These are phyloP conservation scores for Cercospora citrullina DNA, from an alignment of 2,329 filamentous ascomycete species.

Conservation along the genomic window DNA sequence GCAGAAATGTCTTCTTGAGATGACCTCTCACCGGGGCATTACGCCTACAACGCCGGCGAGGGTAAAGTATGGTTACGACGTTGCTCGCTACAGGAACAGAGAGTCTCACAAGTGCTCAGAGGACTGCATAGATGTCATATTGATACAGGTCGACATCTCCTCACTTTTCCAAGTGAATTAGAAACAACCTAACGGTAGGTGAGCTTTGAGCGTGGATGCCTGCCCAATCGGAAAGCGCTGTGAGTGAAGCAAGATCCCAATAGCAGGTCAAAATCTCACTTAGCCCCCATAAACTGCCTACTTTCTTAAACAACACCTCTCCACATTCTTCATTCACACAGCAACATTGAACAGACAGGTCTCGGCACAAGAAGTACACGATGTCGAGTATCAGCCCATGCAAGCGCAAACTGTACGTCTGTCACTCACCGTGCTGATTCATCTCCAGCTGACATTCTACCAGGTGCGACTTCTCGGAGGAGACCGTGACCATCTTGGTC, in stretches of 20 bases:
- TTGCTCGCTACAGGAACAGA: not conserved
- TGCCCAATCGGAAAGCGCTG: not conserved
- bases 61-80: not conserved
- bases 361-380: not conserved
- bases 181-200: not conserved
- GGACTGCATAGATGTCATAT: not conserved
- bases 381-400: conserved; percentile 1
- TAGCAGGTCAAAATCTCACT: not conserved
- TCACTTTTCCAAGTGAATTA: not conserved
- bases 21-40: not conserved
- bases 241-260: not conserved
- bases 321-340: not conserved
- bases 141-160: not conserved
- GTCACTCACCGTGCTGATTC: not conserved
- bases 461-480: conserved; percentile 15
- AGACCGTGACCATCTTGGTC: conserved; percentile 4
- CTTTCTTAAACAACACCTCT: not conserved
- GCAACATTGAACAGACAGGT: not conserved
- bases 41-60: not conserved
- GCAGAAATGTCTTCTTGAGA: not conserved
- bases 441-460: not conserved
- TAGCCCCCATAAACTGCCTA: not conserved
- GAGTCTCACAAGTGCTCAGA: not conserved
- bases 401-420: conserved; percentile 13
- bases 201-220: not conserved